Conservation (phyloP, 352 stramenopile species). For the Phytophthora pinifolia region DNA sequence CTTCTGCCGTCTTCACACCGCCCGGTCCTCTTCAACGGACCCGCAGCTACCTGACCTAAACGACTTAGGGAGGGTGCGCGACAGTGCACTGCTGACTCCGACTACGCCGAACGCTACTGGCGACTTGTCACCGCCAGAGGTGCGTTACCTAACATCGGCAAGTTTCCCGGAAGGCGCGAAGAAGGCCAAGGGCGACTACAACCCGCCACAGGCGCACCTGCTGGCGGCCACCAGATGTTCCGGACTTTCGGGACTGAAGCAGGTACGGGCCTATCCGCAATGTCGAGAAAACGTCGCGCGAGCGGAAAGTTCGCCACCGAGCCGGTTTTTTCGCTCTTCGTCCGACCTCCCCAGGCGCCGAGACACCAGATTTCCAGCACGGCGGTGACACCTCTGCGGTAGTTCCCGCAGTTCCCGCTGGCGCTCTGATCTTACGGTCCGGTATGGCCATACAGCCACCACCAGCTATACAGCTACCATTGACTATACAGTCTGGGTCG, state of each 20-base stretch:
- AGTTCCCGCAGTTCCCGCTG: not conserved
- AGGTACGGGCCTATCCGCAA: constrained; percentile 14
- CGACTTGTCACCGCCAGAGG: not conserved
- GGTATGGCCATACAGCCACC: not conserved
- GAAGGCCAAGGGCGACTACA: constrained; percentile 20
- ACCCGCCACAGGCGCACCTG: constrained; percentile 16
- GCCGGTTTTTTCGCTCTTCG: too few species aligned
- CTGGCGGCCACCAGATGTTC: constrained; percentile 13
- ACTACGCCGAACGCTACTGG: not conserved
- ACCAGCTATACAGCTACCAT: not conserved
- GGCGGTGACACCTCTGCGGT: not conserved
- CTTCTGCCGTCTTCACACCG: too few species aligned
- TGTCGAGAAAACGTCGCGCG: constrained; percentile 2
- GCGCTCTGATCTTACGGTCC: not conserved
- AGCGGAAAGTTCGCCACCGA: too few species aligned
- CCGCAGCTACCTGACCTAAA: too few species aligned
- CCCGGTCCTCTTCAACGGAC: too few species aligned
- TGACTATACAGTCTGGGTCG: constrained; percentile 9
- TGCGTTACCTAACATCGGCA: constrained; percentile 5
- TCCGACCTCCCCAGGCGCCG: too few species aligned
- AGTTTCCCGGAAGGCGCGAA: constrained; percentile 17
- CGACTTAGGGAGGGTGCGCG: too few species aligned
- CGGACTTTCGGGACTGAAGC: not conserved
- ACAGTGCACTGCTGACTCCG: not conserved
- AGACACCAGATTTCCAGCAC: too few species aligned